phyloP scores from a whole-genome alignment of 345 rosid species.

The Stellera chamaejasme region DNA sequence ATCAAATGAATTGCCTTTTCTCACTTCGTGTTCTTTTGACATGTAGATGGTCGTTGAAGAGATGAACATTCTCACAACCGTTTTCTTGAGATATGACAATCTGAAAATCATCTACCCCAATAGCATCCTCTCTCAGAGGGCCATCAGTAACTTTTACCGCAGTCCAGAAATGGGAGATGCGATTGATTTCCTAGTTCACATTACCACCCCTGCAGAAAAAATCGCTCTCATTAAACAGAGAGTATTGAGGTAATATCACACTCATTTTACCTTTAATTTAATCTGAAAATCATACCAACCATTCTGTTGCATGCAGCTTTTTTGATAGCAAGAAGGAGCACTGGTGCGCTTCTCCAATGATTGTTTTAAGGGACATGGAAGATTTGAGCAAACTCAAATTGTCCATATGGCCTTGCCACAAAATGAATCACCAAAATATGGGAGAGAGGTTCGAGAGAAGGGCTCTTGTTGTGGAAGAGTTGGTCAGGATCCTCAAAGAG shows the following conservation, averaged over 20 bases:
- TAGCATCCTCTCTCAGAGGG: constrained; percentile 47
- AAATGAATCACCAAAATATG: constrained; percentile 61
- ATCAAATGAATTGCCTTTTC: no score
- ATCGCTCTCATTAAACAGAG: constrained; percentile 46
- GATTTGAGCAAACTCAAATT: constrained; percentile 38
- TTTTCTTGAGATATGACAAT: constrained; percentile 78
- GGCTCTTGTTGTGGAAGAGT: constrained; percentile 50
- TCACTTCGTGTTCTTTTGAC: no score
- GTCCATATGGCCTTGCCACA: constrained; percentile 64
- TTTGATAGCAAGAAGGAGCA: constrained; percentile 64
- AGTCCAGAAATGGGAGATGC: constrained; percentile 92
- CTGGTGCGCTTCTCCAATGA: constrained; percentile 52
- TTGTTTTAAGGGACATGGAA: constrained; percentile 46
- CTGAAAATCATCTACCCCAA: constrained; percentile 58
- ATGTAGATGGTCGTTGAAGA: constrained; percentile 72
- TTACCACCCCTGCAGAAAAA: constrained; percentile 63
- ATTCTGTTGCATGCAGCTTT: constrained; percentile 26
- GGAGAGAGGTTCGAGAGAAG: constrained; percentile 55
- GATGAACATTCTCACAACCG: constrained; percentile 84
- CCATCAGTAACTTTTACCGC: constrained; percentile 70
- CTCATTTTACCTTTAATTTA: not conserved
- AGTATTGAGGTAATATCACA: constrained; percentile 35
- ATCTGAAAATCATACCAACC: not conserved
- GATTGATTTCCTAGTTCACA: constrained; percentile 63
- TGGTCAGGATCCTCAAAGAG: constrained; percentile 56